Conservation (phyloP, 1,284 basidiomycete species). For the Mrakiaceae sp. region DNA sequence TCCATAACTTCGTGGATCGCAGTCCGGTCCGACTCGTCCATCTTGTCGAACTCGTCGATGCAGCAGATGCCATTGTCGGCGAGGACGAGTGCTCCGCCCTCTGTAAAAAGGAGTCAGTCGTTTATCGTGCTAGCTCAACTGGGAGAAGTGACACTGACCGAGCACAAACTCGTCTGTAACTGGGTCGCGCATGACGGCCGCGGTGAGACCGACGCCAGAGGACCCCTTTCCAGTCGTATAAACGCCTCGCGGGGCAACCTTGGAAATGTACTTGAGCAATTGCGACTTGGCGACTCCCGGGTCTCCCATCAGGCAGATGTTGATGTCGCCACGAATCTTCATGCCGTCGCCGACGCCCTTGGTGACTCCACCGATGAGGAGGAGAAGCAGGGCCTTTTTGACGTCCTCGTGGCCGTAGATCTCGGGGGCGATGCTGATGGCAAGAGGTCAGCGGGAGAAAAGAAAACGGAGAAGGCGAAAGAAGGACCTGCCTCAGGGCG, state of each 20-base stretch:
- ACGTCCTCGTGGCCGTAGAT: constrained; percentile 98
- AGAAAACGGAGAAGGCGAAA: background rate
- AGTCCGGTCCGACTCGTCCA: constrained; percentile 96
- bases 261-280: constrained; percentile 94
- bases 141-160: constrained; percentile 44
- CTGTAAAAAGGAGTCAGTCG: constrained; percentile 38
- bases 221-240: constrained; percentile 98
- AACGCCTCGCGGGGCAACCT: constrained; percentile 92
- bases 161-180: constrained; percentile 99
- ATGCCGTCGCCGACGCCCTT: constrained; percentile 94
- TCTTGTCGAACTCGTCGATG: constrained; percentile 99
- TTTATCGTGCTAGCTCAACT: background rate
- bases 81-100: constrained; percentile 95
- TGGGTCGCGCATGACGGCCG: constrained; percentile 97
- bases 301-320: constrained; percentile 98
- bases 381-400: constrained; percentile 89
- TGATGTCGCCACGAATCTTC: constrained; percentile 97
- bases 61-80: constrained; percentile 99
- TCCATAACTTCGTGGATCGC: constrained; percentile 99
- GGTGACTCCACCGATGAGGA: constrained; percentile 91
- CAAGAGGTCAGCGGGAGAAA: background rate
- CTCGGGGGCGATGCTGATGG: constrained; percentile 71
- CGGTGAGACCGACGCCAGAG: constrained; percentile 94
- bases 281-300: constrained; percentile 99
- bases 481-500: constrained; percentile 43